Base-by-base conservation (phyloP, 768 basidiomycete genomes). In the Termitomyces sp. region DNA sequence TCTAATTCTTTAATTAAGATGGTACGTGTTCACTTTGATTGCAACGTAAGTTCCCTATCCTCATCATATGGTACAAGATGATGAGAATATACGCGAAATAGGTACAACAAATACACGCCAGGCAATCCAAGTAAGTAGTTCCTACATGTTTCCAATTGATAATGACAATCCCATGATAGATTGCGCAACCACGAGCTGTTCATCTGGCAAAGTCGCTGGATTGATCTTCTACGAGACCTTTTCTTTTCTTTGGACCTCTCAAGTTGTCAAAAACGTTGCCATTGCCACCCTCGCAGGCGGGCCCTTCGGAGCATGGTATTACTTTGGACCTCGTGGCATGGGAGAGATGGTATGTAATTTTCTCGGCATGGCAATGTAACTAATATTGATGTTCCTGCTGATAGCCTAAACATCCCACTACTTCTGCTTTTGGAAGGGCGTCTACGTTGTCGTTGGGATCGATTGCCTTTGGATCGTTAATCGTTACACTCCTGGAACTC, bases 191-290 rank as follows among this genome's bases (percentile, higher is more conserved):
- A 68, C 70, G 2, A 63, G 68, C 43, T 92, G 90, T 67, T 91
- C 90, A 1, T 83, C 82, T 11, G 79, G 79, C 14, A 92, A 84
- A 67, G 90, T 93, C 45, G 81, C 88, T 0, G 91, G 92, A 3
- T 73, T 93, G 13, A 79, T 92, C 54, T 84, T 92, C 70, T 94
- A 81, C 64, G 82, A 83, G 59, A 84, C 86, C 0, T 92, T 93
- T 69, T 86, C 87, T n/a, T 94, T 85, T 74, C 75, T 92, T 22
- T 94, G 91, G 92, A 87, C 85, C 18, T 90, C 87, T 0, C 88
- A 91, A 71, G 89, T 92, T 44, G 83, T 90, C 51, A 84, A 81
- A 33, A 92, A 92, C 62, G 84, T 93, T 41, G 79, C 88, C 0
- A 76, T 93, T 24, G 83, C 88, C 33, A 92, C 90, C 3, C 80